Conservation (phyloP, 345 rosid species). For the Kandelia obovata region DNA sequence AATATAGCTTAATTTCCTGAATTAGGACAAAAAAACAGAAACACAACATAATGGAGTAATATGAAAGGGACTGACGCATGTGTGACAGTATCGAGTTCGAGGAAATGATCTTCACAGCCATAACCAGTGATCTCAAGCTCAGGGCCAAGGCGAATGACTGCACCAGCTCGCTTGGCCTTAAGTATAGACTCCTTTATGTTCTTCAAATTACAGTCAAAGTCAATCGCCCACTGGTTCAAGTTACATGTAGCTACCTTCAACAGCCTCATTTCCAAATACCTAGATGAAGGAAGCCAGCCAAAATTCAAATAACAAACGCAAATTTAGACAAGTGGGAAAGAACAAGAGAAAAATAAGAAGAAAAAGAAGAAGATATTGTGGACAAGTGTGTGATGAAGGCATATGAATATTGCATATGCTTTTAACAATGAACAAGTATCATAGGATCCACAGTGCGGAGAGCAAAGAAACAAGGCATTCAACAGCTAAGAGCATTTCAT, state of each 20-base stretch:
- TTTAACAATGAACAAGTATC: too few species aligned
- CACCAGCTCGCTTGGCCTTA: constrained; percentile 65
- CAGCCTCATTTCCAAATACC: constrained; percentile 56
- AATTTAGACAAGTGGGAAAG: not conserved
- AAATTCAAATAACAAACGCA: not conserved
- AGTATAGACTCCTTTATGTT: constrained; percentile 74
- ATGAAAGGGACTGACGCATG: constrained; percentile 53
- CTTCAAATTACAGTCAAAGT: constrained; percentile 68
- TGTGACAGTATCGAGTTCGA: constrained; percentile 81
- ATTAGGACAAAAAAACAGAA: not conserved
- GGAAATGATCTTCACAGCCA: constrained; percentile 98
- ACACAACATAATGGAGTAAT: not conserved
- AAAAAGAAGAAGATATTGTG: not conserved
- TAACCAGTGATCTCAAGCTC: constrained; percentile 97
- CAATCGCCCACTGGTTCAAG: constrained; percentile 97
- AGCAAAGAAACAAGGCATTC: too few species aligned
- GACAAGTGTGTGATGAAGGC: too few species aligned
- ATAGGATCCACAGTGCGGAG: too few species aligned
- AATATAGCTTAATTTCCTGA: not conserved
- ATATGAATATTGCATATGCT: too few species aligned
- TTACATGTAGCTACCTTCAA: constrained; percentile 83
- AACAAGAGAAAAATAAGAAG: not conserved
- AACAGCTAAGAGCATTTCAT: too few species aligned
- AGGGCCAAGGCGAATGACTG: constrained; percentile 86
- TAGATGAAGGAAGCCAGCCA: not conserved